phyloP scores from a whole-genome alignment of 2,329 filamentous ascomycete species.

The Ciborinia camelliae region DNA sequence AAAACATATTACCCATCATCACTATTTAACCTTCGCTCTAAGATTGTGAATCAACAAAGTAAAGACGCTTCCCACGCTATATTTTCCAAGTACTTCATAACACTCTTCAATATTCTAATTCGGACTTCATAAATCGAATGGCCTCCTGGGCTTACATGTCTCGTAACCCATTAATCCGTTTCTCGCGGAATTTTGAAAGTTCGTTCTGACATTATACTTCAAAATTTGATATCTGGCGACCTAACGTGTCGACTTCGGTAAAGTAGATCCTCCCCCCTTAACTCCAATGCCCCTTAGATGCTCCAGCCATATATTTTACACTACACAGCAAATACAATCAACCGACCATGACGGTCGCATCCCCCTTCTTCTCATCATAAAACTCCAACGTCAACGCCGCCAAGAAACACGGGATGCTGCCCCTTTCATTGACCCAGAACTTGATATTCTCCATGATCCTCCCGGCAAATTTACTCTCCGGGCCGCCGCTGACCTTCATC shows the following conservation, averaged over 20 bases:
- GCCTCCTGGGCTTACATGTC: too few species aligned
- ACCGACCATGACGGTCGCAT: constrained; percentile 30
- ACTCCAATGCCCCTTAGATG: neutral
- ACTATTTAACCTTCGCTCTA: too few species aligned
- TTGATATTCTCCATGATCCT: constrained; percentile 84
- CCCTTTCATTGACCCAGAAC: constrained; percentile 93
- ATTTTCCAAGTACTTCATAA: too few species aligned
- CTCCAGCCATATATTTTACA: neutral
- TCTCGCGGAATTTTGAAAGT: neutral
- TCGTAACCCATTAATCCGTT: neutral
- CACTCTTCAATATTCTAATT: too few species aligned
- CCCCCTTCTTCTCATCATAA: constrained; percentile 61
- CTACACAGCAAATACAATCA: neutral
- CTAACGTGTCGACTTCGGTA: neutral
- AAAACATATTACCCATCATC: too few species aligned
- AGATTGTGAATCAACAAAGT: too few species aligned
- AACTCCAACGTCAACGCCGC: constrained; percentile 91
- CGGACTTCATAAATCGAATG: too few species aligned
- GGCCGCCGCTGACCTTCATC: constrained; percentile 95
- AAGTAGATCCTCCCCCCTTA: neutral
- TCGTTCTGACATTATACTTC: neutral
- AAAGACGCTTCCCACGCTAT: too few species aligned
- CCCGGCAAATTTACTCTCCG: constrained; percentile 77
- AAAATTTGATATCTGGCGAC: neutral
- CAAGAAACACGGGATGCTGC: constrained; percentile 89